phyloP scores from a whole-genome alignment of 345 rosid species.

The Corchorus capsularis region DNA sequence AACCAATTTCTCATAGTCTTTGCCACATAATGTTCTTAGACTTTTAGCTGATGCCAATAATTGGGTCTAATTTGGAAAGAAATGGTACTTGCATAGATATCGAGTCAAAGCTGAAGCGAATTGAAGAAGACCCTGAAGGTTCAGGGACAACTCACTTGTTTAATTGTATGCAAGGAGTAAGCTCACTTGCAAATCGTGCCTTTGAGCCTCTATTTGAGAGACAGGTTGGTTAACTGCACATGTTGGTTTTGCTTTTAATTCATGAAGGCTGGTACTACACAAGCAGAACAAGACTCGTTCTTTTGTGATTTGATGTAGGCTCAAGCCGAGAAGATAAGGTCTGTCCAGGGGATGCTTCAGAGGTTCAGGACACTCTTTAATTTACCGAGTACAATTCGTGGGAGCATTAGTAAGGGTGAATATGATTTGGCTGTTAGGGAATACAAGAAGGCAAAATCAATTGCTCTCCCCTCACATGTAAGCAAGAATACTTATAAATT shows the following conservation, averaged over 20 bases:
- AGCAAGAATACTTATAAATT: slow-evolving; percentile 28
- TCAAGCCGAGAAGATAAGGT: slow-evolving; percentile 96
- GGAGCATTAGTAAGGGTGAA: slow-evolving; percentile 93
- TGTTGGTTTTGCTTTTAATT: slow-evolving; percentile 10
- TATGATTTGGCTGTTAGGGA: slow-evolving; percentile 95
- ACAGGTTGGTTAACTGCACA: slow-evolving; percentile 59
- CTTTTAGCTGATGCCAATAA: not conserved
- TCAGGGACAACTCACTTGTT: slow-evolving; percentile 86
- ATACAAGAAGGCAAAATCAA: slow-evolving; percentile 96
- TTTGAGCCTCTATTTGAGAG: slow-evolving; percentile 96
- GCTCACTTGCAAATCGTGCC: slow-evolving; percentile 77
- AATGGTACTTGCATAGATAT: slow-evolving; percentile 56
- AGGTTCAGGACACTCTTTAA: slow-evolving; percentile 93
- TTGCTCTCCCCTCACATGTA: slow-evolving; percentile 96
- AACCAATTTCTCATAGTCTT: slow-evolving; percentile 16
- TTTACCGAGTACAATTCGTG: slow-evolving; percentile 94
- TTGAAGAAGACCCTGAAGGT: slow-evolving; percentile 97
- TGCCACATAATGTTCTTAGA: not conserved
- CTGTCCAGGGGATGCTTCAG: slow-evolving; percentile 99
- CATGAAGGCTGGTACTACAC: not conserved
- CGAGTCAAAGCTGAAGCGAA: slow-evolving; percentile 89
- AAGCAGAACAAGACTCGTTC: slow-evolving; percentile 14
- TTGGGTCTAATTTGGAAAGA: slow-evolving; percentile 30
- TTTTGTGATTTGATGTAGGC: slow-evolving; percentile 51
- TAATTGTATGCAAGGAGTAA: slow-evolving; percentile 82